Percentiles rank a stretch among this genome's conserved stretches.
These are phyloP conservation scores for Forsythia suspensa DNA, from an alignment of 257 asterid genomes.

Conservation along the genomic window DNA sequence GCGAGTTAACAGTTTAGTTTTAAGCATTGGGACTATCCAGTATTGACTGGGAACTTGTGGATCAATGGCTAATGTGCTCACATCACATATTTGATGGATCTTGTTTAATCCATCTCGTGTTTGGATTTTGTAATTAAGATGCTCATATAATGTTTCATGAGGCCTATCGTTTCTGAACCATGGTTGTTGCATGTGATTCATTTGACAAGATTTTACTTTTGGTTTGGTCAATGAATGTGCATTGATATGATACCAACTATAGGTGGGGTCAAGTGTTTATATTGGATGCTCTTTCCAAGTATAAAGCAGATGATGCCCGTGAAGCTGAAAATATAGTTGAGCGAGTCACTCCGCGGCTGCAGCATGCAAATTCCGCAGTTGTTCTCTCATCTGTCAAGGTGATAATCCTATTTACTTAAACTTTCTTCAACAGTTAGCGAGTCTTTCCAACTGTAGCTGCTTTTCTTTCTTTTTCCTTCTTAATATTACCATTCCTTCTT, in stretches of 20 bases:
- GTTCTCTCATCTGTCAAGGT: slow-evolving; percentile 99
- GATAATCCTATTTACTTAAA: background rate
- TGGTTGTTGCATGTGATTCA: slow-evolving; percentile 10
- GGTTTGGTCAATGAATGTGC: slow-evolving; percentile 18
- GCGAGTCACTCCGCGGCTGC: slow-evolving; percentile 95
- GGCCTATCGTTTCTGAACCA: slow-evolving; percentile 1
- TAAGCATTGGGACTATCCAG: slow-evolving; percentile 4
- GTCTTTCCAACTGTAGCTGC: background rate
- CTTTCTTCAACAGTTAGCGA: slow-evolving; percentile 6
- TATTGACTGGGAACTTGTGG: slow-evolving; percentile 3
- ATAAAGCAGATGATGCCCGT: slow-evolving; percentile 93
- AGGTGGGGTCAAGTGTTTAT: slow-evolving; percentile 99
- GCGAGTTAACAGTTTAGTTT: background rate
- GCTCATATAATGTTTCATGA: background rate
- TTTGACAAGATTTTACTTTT: slow-evolving; percentile 4
- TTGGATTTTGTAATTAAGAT: slow-evolving; percentile 14
- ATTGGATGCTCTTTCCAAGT: slow-evolving; percentile 97
- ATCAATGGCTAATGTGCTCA: slow-evolving; percentile 7
- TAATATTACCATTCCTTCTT: background rate
- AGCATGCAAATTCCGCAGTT: slow-evolving; percentile 99
- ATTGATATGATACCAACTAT: slow-evolving; percentile 23
- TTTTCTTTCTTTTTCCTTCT: background rate
- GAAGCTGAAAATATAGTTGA: slow-evolving; percentile 99
- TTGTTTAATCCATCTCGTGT: background rate
- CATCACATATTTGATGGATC: slow-evolving; percentile 13